Percentiles rank a stretch among this genome's conserved stretches.
Conservation (phyloP, 768 basidiomycete genomes). For the Lactarius trivialis region DNA sequence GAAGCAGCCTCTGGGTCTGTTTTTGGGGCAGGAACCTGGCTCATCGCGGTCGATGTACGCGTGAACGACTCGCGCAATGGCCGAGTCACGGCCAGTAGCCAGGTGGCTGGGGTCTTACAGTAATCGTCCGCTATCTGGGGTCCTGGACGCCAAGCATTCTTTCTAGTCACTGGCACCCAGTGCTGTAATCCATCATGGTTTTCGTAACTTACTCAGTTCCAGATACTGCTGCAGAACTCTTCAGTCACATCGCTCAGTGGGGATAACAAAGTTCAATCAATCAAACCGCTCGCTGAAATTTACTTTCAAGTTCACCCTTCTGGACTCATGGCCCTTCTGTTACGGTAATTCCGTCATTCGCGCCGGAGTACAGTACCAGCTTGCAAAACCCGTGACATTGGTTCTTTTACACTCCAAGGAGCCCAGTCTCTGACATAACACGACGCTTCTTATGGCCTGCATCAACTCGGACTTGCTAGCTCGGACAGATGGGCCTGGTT, state of each 20-base stretch:
- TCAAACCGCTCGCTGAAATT: not conserved
- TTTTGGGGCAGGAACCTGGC: slow-evolving; percentile 15
- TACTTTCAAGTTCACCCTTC: not conserved
- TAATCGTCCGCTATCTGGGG: not conserved
- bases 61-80: too few species aligned
- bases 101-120: not conserved
- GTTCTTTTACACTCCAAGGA: not conserved
- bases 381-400: not conserved
- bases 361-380: not conserved
- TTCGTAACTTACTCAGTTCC: not conserved
- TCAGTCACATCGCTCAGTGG: not conserved
- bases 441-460: not conserved
- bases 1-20: slow-evolving; percentile 13
- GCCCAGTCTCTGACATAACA: not conserved
- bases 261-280: not conserved
- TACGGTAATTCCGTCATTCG: not conserved
- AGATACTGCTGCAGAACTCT: not conserved
- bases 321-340: not conserved
- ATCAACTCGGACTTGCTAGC: not conserved
- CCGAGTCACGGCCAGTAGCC: not conserved
- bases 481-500: too few species aligned
- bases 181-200: too few species aligned
- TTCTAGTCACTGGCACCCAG: too few species aligned
- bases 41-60: slow-evolving; percentile 3
- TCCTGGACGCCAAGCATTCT: not conserved